Percentiles rank a stretch among this genome's conserved stretches.
phyloP scores from a whole-genome alignment of 306 rosid species.

The Comarum palustre region DNA sequence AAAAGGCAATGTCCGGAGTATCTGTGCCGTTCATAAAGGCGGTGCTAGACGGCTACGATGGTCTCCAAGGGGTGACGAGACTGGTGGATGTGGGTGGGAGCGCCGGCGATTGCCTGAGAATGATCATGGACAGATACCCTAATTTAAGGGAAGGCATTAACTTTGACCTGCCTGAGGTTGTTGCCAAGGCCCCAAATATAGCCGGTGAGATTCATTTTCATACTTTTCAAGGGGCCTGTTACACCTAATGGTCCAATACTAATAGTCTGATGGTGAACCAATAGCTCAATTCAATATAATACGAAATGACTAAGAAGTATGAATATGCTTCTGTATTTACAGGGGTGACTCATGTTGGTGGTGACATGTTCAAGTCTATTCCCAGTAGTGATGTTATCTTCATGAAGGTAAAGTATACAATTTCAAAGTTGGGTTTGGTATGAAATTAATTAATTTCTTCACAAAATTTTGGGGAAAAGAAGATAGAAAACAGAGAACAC shows the following conservation, averaged over 20 bases:
- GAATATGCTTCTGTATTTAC: background rate
- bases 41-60: conserved; percentile 57
- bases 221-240: background rate
- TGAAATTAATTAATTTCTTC: background rate
- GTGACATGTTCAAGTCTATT: conserved; percentile 76
- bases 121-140: conserved; percentile 64
- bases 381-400: conserved; percentile 73
- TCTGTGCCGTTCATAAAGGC: conserved; percentile 85
- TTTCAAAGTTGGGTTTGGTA: no score
- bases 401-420: conserved; percentile 55
- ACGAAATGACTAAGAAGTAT: background rate
- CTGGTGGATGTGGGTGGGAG: conserved; percentile 94
- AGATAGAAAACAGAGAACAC: no score
- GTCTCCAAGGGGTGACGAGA: conserved; percentile 52
- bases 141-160: conserved; percentile 53
- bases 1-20: conserved; percentile 77
- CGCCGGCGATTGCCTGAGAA: conserved; percentile 79
- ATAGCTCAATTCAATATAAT: background rate
- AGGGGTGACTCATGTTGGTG: conserved; percentile 81
- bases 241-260: background rate
- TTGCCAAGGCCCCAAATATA: conserved; percentile 66
- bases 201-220: conserved; percentile 30
- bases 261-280: background rate
- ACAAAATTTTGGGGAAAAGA: no score
- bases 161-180: conserved; percentile 80